Conservation (phyloP, 495 filamentous ascomycete species). For the Choiromyces venosus region DNA sequence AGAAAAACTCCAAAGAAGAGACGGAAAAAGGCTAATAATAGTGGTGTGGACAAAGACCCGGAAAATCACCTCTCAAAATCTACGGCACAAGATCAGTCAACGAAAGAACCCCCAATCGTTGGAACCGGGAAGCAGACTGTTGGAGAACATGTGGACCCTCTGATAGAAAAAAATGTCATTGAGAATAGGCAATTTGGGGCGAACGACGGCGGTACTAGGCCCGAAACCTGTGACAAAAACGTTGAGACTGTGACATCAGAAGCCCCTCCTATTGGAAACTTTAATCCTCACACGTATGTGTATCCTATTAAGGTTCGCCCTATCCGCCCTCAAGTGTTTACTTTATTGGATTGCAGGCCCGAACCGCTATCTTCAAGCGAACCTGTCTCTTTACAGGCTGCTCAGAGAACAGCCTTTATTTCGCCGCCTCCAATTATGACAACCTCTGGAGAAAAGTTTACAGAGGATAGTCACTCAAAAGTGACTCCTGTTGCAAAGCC, state of each 20-base stretch:
- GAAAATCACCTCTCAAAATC: background rate
- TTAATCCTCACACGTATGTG: background rate
- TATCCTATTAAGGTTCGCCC: background rate
- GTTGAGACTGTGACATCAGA: background rate
- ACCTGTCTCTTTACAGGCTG: background rate
- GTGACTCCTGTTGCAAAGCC: background rate
- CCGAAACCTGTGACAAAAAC: background rate
- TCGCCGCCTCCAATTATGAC: background rate
- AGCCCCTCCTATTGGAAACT: background rate
- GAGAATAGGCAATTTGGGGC: background rate
- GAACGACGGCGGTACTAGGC: background rate
- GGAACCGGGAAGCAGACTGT: background rate
- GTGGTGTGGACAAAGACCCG: background rate
- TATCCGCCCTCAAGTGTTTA: background rate
- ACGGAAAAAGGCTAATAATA: background rate
- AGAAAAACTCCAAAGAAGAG: conserved; percentile 5
- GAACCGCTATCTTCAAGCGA: background rate
- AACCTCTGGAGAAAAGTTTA: background rate
- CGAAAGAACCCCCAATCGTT: background rate
- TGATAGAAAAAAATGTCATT: too few species aligned
- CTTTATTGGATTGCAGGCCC: background rate
- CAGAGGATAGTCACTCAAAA: background rate
- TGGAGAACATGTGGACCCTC: background rate
- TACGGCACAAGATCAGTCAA: background rate
- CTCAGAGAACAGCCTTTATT: background rate